Base-by-base conservation (phyloP, 2,329 filamentous ascomycete genomes). In the Colletotrichum eremochloae region DNA sequence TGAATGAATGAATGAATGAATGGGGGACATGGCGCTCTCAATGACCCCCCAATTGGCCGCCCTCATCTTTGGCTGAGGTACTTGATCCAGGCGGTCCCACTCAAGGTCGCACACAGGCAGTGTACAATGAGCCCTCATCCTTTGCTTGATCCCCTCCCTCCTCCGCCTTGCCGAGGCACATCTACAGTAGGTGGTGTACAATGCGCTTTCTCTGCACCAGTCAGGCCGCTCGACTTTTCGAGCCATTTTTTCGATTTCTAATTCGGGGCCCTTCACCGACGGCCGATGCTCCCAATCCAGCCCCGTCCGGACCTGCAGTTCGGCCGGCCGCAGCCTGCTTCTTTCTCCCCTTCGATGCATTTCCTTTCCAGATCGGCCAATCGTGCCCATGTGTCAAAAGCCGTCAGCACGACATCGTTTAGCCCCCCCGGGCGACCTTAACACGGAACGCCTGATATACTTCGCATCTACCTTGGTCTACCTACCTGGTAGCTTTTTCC, bases 301-400 rank as follows among this genome's bases (percentile, higher is more conserved):
- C 1, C 44, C 60, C 57, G 31, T 63, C 60, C 60, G 60, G 60
- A 18, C 60, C 12, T 63, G 60, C 33, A 63, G n/a, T 24, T 62
- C 58, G 44, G 58, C 44, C 44, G 31, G 58, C 58, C 20, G 29
- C 40, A 40, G 38, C 38, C 38, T 40, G 29, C n/a, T 8, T 48
- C 29, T 20, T 5, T 6, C 20, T 40, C 38, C 14, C 15, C 2
- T 44, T 3, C 46, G 24, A 15, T 62, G 31, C 20, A 50, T 62
- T 42, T 42, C 31, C 36, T 29, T 62, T 62, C 44, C 42, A 50
- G 58, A 62, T 62, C 58, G 18, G 31, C 44, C 44, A 50, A 48
- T 18, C 42, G n/a, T 48, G 20, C 58, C 15, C 6, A 50, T 62
- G 58, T 38, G 58, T 38, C 58, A 62, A 42, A 15, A 42, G 40